Evolutionary conservation across 2,329 filamentous ascomycete species (phyloP).

Genomic region (Cordyceps cicadae): DNA sequence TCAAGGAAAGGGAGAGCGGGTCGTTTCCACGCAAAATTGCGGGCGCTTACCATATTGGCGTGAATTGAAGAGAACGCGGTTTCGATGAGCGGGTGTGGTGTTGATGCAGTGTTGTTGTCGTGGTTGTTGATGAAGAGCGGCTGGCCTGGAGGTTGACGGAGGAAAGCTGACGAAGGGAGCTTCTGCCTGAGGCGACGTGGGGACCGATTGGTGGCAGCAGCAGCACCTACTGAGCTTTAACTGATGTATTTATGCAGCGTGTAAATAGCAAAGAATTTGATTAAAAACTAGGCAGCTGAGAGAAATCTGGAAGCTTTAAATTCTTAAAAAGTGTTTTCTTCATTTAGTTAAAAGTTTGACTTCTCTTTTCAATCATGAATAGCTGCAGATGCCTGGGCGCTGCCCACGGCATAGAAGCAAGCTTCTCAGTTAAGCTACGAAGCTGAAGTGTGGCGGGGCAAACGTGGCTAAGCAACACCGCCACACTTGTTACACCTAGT

Average conservation of each 20-base stretch:
- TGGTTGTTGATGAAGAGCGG: slow-evolving; percentile 1
- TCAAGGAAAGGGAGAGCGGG: neutral
- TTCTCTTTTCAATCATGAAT: neutral
- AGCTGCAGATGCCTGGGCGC: too few species aligned
- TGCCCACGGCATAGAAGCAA: too few species aligned
- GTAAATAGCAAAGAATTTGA: too few species aligned
- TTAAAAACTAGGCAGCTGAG: too few species aligned
- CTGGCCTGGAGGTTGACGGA: slow-evolving; percentile 2
- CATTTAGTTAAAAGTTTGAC: neutral
- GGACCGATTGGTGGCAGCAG: neutral
- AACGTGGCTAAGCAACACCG: neutral
- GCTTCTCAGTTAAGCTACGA: neutral
- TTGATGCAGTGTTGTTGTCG: neutral
- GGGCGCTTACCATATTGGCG: slow-evolving; percentile 6
- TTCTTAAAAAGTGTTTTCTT: neutral
- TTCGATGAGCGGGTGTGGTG: slow-evolving; percentile 1
- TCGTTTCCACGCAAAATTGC: neutral
- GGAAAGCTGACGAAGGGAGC: slow-evolving; percentile 11
- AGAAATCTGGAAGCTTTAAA: too few species aligned
- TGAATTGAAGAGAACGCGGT: neutral
- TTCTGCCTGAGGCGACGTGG: slow-evolving; percentile 12
- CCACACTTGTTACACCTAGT: neutral
- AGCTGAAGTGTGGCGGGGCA: neutral
- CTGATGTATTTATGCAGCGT: too few species aligned
- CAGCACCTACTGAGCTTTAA: too few species aligned